Evolutionary conservation across 306 rosid species (phyloP), one percentile per base, ranked within the genome.

Genomic region (Prunus salicina): DNA sequence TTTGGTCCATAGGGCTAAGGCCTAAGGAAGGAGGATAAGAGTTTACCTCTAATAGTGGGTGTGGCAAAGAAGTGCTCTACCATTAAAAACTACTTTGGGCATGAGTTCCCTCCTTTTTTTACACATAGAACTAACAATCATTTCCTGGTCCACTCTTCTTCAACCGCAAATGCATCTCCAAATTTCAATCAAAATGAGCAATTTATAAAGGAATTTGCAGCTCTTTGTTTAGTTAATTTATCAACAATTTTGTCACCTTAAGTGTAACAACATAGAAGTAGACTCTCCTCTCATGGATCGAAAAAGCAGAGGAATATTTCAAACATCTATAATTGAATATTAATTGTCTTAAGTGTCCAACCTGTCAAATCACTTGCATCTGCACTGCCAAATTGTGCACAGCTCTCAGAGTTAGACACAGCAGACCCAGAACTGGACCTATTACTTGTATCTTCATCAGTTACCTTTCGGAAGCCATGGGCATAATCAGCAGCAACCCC

Each of bases 291-390:
- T 46, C 63, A 49, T 32, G 55, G 51, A 67, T 57, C 45, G 25
- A 43, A 55, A 72, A 30, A 43, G 4, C 22, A 55, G 12, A 56
- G 58, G 46, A 72, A 56, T 34, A 38, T 5, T 70, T 72, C 67
- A 58, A 41, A 30, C 49, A 14, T 65, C 16, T 62, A 32, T 67
- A 50, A 81, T 53, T 18, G 28, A 64, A 62, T 76, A 81, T 77
- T 64, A 71, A 74, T 22, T 51, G 70, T 63, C 53, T 47, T 27
- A 52, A 78, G 60, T 55, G 67, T 76, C 88, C 76, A 90, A 96
- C 99, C 99, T 91, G 99, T 92, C 84, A 91, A 82, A 86, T 96
- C 99, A 85, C 98, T 92, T 64, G 93, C 98, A 86, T 96, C 98
- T 24, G 77, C 82, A 27, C 87, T 78, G 45, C 96, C 87, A 84